phyloP scores from a whole-genome alignment of 2,329 filamentous ascomycete genomes.

The Colletotrichum sp. region DNA sequence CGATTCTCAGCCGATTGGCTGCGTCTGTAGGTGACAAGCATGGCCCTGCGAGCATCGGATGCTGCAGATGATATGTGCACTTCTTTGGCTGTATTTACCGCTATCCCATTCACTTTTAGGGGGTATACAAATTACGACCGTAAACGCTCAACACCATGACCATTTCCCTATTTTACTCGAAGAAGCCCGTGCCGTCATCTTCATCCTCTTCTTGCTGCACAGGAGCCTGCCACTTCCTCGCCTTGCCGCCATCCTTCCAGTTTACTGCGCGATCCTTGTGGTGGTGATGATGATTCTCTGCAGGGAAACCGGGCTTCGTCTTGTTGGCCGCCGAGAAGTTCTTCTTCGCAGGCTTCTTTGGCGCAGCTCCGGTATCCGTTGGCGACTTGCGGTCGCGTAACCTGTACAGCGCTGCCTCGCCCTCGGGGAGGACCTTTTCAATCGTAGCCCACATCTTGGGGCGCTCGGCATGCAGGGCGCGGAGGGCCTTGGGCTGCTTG shows the following conservation, averaged over 20 bases:
- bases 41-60: background rate
- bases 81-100: background rate
- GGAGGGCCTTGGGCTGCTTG: conserved; percentile 39
- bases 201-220: conserved; percentile 47
- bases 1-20: background rate
- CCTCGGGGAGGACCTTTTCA: conserved; percentile 67
- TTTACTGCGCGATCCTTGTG: conserved; percentile 7
- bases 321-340: background rate
- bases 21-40: background rate
- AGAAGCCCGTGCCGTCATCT: conserved; percentile 63
- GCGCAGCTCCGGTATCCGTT: conserved; percentile 23
- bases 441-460: conserved; percentile 72
- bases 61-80: background rate
- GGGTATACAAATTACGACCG: conserved; percentile 14
- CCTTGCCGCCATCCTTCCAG: conserved; percentile 23
- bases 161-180: conserved; percentile 43
- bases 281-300: conserved; percentile 22
- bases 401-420: conserved; percentile 53
- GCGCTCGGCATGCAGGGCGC: conserved; percentile 47
- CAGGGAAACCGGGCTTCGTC: background rate
- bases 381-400: conserved; percentile 57
- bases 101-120: conserved; percentile 3
- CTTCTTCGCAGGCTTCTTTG: conserved; percentile 10
- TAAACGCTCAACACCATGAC: conserved; percentile 8
- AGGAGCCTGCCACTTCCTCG: conserved; percentile 34